A percentile compares a stretch with the other conserved stretches of the same genome.
Conservation (phyloP, 2,329 filamentous ascomycete species). For the Xylariaceae sp. region DNA sequence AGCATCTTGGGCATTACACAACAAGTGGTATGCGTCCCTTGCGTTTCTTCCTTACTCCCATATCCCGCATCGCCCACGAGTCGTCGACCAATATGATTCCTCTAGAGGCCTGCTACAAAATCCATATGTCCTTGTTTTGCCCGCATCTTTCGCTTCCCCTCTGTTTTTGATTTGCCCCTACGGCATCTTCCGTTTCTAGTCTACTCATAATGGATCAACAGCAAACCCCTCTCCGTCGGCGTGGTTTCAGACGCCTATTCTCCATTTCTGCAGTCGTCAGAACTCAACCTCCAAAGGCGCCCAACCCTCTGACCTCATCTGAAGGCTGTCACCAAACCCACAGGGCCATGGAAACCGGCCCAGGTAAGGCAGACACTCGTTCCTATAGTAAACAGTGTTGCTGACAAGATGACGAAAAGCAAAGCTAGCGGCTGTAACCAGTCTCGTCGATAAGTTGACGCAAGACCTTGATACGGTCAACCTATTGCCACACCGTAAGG, state of each 20-base stretch:
- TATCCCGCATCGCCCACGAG: too few relatives aligned
- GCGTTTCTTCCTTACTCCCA: too few relatives aligned
- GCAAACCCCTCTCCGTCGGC: constrained; percentile 6
- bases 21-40: too few relatives aligned
- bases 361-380: constrained; percentile 38
- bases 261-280: constrained; percentile 11
- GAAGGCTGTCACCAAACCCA: not conserved
- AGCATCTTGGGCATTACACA: too few relatives aligned
- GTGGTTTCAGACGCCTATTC: constrained; percentile 16
- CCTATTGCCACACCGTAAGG: constrained; percentile 56
- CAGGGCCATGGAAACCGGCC: constrained; percentile 23
- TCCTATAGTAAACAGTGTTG: constrained; percentile 1
- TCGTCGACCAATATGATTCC: too few relatives aligned
- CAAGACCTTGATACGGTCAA: constrained; percentile 56
- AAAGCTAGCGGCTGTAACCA: constrained; percentile 63
- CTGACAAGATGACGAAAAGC: constrained; percentile 35
- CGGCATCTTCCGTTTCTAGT: not conserved
- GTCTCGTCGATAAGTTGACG: constrained; percentile 56
- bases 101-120: too few relatives aligned
- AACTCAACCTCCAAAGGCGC: constrained; percentile 4
- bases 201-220: constrained; percentile 21
- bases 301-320: constrained; percentile 10
- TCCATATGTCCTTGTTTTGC: too few relatives aligned
- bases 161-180: not conserved
- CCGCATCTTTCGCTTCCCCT: too few relatives aligned